Evolutionary conservation across 768 basidiomycete species (phyloP).

Genomic region (Scleroderma citrinum): DNA sequence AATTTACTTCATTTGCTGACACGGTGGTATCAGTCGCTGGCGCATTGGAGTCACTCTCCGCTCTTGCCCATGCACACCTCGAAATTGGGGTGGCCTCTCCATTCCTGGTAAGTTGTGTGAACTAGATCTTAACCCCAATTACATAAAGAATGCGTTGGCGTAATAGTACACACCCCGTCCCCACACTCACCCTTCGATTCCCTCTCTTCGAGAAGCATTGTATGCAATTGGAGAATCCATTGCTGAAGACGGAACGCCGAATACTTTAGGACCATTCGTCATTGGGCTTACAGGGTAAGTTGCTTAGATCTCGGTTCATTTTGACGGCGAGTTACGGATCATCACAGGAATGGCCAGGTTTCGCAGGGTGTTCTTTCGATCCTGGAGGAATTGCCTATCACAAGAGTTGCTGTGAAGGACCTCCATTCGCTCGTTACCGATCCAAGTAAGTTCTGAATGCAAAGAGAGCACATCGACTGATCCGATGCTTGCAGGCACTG

Average conservation of each 20-base stretch:
- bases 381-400: slow-evolving; percentile 62
- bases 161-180: slow-evolving; percentile 68
- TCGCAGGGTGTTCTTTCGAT: slow-evolving; percentile 72
- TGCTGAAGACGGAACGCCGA: slow-evolving; percentile 49
- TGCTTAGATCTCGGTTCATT: neutral
- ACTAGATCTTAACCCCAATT: neutral
- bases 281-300: slow-evolving; percentile 78
- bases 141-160: neutral
- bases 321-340: neutral
- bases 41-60: slow-evolving; percentile 71
- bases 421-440: slow-evolving; percentile 50
- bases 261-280: slow-evolving; percentile 67
- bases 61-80: slow-evolving; percentile 75
- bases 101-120: slow-evolving; percentile 54
- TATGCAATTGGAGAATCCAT: slow-evolving; percentile 54
- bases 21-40: slow-evolving; percentile 57
- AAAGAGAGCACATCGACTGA: neutral
- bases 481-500: slow-evolving; percentile 36
- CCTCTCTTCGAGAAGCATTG: slow-evolving; percentile 46
- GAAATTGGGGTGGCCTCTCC: slow-evolving; percentile 77
- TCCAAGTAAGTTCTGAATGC: slow-evolving; percentile 34
- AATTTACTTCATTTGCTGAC: neutral
- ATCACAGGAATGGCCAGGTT: slow-evolving; percentile 70
- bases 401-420: slow-evolving; percentile 49
- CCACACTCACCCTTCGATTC: slow-evolving; percentile 60